A percentile compares a stretch with the other conserved stretches of the same genome.
These are phyloP conservation scores for Xylaria sp. DNA, from an alignment of 2,329 filamentous ascomycete species.

Conservation along the genomic window DNA sequence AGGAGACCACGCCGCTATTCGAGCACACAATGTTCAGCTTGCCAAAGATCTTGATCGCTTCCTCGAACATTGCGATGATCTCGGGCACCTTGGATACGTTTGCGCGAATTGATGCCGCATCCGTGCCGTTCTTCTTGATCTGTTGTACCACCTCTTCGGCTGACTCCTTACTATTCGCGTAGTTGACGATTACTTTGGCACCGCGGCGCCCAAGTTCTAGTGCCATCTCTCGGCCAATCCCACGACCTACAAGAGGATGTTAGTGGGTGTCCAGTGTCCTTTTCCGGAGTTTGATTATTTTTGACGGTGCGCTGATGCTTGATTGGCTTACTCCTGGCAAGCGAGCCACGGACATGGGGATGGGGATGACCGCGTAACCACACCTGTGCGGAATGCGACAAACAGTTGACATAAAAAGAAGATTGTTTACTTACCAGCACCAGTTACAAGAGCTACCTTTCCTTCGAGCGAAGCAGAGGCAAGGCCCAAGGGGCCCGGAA, in stretches of 20 bases:
- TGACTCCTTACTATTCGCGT: conserved; percentile 71
- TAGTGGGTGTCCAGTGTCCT: conserved; percentile 23
- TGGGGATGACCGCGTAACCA: conserved; percentile 40
- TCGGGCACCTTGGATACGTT: conserved; percentile 73
- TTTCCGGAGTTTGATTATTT: conserved; percentile 26
- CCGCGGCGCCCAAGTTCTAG: conserved; percentile 72
- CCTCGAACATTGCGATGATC: conserved; percentile 70
- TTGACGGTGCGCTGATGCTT: conserved; percentile 2
- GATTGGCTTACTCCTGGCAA: conserved; percentile 28
- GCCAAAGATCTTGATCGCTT: conserved; percentile 71
- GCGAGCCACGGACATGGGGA: conserved; percentile 39
- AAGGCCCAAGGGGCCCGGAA: conserved; percentile 54
- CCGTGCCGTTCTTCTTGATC: conserved; percentile 72
- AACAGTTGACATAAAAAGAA: not conserved
- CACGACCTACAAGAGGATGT: conserved; percentile 59
- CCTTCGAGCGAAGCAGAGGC: conserved; percentile 53
- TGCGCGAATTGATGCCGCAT: conserved; percentile 72
- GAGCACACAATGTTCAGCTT: conserved; percentile 76
- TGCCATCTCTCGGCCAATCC: conserved; percentile 74
- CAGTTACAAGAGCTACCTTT: conserved; percentile 53
- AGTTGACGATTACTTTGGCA: conserved; percentile 74
- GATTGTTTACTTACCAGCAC: conserved; percentile 50
- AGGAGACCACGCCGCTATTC: conserved; percentile 75
- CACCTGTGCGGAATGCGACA: not conserved
- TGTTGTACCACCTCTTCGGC: conserved; percentile 72